phyloP scores from a whole-genome alignment of 2,329 filamentous ascomycete species.

The Colletotrichum graminicola region DNA sequence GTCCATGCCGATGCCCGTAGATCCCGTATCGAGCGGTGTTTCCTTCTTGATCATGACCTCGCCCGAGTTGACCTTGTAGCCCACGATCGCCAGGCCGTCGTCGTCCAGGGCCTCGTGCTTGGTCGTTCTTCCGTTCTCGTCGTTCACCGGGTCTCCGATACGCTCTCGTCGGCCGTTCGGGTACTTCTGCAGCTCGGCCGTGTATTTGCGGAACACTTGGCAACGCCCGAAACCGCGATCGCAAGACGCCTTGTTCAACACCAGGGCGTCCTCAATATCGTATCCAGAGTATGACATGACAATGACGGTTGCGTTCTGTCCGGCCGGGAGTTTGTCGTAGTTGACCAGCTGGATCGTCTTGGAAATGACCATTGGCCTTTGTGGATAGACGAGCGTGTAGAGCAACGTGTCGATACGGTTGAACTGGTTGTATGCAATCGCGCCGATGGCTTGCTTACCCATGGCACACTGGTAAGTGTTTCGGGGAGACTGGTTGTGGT shows the following conservation, averaged over 20 bases:
- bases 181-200: constrained; percentile 88
- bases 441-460: constrained; percentile 99
- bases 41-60: constrained; percentile 94
- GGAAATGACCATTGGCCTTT: constrained; percentile 97
- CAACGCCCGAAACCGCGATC: constrained; percentile 96
- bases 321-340: constrained; percentile 96
- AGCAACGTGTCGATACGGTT: constrained; percentile 95
- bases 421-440: constrained; percentile 98
- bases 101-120: constrained; percentile 81
- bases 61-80: constrained; percentile 80
- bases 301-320: constrained; percentile 96
- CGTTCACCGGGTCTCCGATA: constrained; percentile 68
- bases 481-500: constrained; percentile 98
- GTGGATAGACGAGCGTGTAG: constrained; percentile 97
- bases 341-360: constrained; percentile 96
- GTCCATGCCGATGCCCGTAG: constrained; percentile 78
- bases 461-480: constrained; percentile 99
- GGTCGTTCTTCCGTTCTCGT: constrained; percentile 72
- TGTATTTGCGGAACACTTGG: constrained; percentile 97
- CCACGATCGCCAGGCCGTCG: constrained; percentile 92
- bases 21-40: constrained; percentile 81
- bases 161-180: constrained; percentile 80
- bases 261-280: constrained; percentile 98
- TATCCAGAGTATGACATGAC: constrained; percentile 99
- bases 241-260: constrained; percentile 94